Base-by-base conservation (phyloP, 1,284 basidiomycete genomes). In the Entoloma clypeatum region DNA sequence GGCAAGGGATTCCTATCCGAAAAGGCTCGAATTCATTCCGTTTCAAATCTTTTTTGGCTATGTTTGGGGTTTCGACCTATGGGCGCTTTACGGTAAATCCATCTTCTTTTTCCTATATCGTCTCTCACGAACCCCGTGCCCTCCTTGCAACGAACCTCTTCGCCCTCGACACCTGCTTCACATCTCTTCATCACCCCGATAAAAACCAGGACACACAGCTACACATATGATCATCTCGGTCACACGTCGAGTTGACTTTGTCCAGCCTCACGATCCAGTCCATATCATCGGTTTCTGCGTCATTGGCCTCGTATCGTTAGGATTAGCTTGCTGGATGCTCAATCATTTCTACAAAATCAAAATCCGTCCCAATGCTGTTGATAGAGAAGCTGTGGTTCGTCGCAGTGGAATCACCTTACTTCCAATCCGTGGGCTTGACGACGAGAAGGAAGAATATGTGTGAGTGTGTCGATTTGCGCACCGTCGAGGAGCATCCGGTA, bases 271-370 rank as follows among this genome's bases (percentile, higher is more conserved):
- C n/a, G 56, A 54, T 37, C 64, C 70, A 1, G 57, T 65, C 19
- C 65, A 69, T 49, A 67, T 81, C 37, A 69, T 60, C 37, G 77
- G 73, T 11, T 68, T 77, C 50, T 61, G 62, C 9, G 49, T 77
- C 7, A 67, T 67, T n/a, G 69, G 62, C n/a, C 55, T 64, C 28
- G 49, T 69, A 37, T 43, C 69, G 5, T 47, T 65, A 33, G 59
- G 52, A 40, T 47, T 75, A 23, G 50, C 47, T 30, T 14, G 67
- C 14, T 79, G 72, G 71, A 48, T 76, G 4, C 48, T 45, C 26
- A 46, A 75, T 33, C 60, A 61, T 14, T 49, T 55, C 32, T 64
- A 63, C 45, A 64, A 75, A 35, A 68, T n/a, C n/a, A n/a, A n/a
- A n/a, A n/a, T n/a, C n/a, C n/a, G 67, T 47, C 68, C 64, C 27